phyloP scores from a whole-genome alignment of 2,329 filamentous ascomycete species.

The Rugonectria rugulosa region DNA sequence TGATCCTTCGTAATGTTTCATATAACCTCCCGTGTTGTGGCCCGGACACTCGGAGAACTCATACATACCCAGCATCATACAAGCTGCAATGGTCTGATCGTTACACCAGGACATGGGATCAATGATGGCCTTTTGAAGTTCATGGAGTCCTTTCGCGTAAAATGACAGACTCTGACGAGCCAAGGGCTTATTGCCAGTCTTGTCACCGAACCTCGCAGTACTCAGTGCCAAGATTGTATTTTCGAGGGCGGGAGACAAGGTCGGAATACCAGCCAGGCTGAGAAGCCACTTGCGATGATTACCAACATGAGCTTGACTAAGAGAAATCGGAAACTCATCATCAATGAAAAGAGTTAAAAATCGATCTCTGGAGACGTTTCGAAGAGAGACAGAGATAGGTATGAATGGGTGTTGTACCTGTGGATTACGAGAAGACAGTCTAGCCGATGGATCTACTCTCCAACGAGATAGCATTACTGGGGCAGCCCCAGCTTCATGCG shows the following conservation, averaged over 20 bases:
- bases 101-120: neutral
- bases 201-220: slow-evolving; percentile 4
- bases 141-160: slow-evolving; percentile 5
- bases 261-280: neutral
- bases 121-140: slow-evolving; percentile 13
- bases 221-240: slow-evolving; percentile 12
- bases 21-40: neutral
- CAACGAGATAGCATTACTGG: slow-evolving; percentile 11
- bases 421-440: neutral
- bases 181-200: neutral
- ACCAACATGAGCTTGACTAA: neutral
- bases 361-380: slow-evolving; percentile 8
- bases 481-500: neutral
- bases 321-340: neutral
- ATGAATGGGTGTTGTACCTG: neutral
- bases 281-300: slow-evolving; percentile 17
- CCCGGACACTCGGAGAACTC: slow-evolving; percentile 18
- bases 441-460: neutral
- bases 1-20: slow-evolving; percentile 16
- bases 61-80: slow-evolving; percentile 18
- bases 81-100: slow-evolving; percentile 14
- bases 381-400: neutral
- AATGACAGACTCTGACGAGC: slow-evolving; percentile 3
- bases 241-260: slow-evolving; percentile 9
- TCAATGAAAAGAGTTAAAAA: slow-evolving; percentile 2